phyloP scores from a whole-genome alignment of 371 early-diverging fungal genomes.

The Rhizopus delemar region DNA sequence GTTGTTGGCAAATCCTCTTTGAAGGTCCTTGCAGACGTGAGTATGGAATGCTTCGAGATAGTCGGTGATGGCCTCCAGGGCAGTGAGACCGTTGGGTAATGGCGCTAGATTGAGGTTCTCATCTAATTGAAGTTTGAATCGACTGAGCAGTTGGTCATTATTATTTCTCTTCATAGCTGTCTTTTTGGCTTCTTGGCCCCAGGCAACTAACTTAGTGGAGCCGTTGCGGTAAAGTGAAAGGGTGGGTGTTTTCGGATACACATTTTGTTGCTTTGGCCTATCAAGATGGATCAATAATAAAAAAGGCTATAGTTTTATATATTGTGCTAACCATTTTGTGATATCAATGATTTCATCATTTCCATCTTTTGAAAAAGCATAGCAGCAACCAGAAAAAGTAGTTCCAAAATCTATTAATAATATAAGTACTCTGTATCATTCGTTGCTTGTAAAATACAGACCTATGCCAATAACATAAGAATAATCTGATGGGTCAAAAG shows the following conservation, averaged over 20 bases:
- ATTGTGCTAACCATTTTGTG: conserved; percentile 39
- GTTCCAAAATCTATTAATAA: conserved; percentile 57
- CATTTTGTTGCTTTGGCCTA: conserved; percentile 52
- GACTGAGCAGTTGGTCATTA: conserved; percentile 38
- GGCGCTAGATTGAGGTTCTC: conserved; percentile 41
- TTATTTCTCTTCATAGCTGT: conserved; percentile 42
- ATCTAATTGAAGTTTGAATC: conserved; percentile 52
- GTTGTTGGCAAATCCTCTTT: conserved; percentile 46
- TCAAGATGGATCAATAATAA: not conserved
- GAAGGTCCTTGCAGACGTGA: conserved; percentile 49
- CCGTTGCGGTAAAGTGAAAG: conserved; percentile 47
- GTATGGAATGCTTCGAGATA: conserved; percentile 50
- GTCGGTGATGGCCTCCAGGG: conserved; percentile 41
- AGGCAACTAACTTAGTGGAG: conserved; percentile 46
- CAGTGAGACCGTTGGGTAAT: conserved; percentile 41
- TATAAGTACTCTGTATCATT: no score
- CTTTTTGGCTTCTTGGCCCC: conserved; percentile 54
- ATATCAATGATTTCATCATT: conserved; percentile 54
- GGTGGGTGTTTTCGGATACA: conserved; percentile 53
- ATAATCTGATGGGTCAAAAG: no score
- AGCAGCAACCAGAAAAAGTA: conserved; percentile 56
- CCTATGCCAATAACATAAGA: no score
- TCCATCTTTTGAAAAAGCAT: conserved; percentile 52
- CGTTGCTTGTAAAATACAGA: no score
- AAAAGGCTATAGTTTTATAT: not conserved